Base-by-base conservation (phyloP, 2,329 filamentous ascomycete species). In the Fusarium sp. region DNA sequence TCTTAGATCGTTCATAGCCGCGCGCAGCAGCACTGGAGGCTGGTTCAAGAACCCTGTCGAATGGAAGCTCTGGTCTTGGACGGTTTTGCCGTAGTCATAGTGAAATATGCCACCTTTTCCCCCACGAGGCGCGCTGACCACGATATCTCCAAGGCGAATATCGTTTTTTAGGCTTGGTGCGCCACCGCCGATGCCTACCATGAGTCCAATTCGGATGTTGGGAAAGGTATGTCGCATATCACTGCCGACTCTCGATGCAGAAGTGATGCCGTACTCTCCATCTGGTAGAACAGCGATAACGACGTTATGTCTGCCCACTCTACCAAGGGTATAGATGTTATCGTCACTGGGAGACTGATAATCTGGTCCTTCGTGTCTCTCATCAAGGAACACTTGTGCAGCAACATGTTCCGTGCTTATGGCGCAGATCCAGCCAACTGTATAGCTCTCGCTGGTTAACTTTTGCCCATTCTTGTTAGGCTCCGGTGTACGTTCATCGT, bases 171-270 rank as follows among this genome's bases (percentile, higher is more conserved):
- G 10, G 15, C 44, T 47, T 5, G n/a, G 32, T 9, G 48, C 53
- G 5, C 48, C 53, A 11, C 53, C 53, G 1, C 37, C 48, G 4
- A 57, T 36, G 9, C 53, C 53, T 5, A 57, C 53, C 48, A 57
- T 44, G 2, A 57, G 15, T 5, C 53, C 53, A 13, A 52, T 27
- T 3, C 38, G 27, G 17, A 42, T n/a, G 9, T 36, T 47, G 3
- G 43, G 36, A 17, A 53, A 53, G 11, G 13, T 53, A 27, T 25
- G 37, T 4, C 29, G 11, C 50, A 53, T 53, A 6, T 48, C 32
- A 9, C 3, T 54, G 4, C 17, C 32, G 7, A 52, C 38, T 1
- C 25, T 29, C 1, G 57, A 36, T 1, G 49, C 44, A 1, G 44
- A 10, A 5, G 17, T 32, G 9, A 7, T 31, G 1, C 57, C 57